Conservation (phyloP, 441 rosid genomes). For the Croton setiger region DNA sequence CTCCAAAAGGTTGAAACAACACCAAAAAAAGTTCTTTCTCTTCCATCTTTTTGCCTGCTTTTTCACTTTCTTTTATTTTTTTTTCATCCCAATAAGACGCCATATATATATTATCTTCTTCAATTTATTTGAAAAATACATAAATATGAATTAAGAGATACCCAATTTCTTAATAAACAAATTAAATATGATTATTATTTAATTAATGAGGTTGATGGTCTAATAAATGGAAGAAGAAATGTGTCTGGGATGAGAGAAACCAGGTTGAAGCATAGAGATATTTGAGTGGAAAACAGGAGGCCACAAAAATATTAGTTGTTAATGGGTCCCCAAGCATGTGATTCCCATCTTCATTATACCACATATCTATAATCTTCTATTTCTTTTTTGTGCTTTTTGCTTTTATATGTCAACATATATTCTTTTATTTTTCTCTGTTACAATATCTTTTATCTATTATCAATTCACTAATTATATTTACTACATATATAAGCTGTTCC, state of each 20-base stretch:
- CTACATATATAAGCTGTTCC: too few relatives aligned
- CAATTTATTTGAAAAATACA: too few relatives aligned
- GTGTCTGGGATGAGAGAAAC: slow-evolving; percentile 14
- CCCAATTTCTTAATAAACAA: too few relatives aligned
- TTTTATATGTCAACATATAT: slow-evolving; percentile 6
- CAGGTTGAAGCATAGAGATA: slow-evolving; percentile 20
- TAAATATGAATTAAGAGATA: too few relatives aligned
- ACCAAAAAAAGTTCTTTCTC: slow-evolving; percentile 26
- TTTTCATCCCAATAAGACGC: background rate
- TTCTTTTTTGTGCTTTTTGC: slow-evolving; percentile 1
- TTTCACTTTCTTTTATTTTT: slow-evolving; percentile 9
- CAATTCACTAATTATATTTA: too few relatives aligned
- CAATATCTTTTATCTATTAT: background rate
- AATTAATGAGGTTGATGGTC: too few relatives aligned
- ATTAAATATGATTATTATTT: too few relatives aligned
- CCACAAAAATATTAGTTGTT: slow-evolving; percentile 19
- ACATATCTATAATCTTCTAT: slow-evolving; percentile 12
- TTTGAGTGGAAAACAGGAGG: slow-evolving; percentile 1
- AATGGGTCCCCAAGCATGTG: slow-evolving; percentile 33
- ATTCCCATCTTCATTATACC: slow-evolving; percentile 11
- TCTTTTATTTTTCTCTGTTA: background rate
- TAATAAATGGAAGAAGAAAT: too few relatives aligned
- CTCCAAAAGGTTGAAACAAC: slow-evolving; percentile 26
- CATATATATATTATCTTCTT: background rate
- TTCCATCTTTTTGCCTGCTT: slow-evolving; percentile 17